Percentiles rank a stretch among this genome's conserved stretches.
Evolutionary conservation across 345 rosid genomes (phyloP).

Genomic region (Salix udensis): DNA sequence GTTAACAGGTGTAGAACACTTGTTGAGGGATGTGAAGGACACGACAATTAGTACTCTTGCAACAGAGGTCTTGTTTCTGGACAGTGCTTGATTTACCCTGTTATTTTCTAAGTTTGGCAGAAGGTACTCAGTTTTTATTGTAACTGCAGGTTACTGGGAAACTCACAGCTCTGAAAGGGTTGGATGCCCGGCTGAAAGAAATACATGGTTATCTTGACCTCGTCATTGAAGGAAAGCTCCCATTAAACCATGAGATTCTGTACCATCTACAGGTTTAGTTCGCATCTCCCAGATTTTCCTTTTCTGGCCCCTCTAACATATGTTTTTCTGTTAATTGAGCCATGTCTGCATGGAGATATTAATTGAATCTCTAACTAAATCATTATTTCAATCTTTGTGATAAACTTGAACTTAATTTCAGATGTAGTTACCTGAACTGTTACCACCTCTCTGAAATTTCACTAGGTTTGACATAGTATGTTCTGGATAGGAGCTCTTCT

Average conservation of each 20-base stretch:
- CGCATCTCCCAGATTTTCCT: not conserved
- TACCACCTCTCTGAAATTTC: not conserved
- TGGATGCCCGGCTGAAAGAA: slow-evolving; percentile 79
- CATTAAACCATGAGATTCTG: slow-evolving; percentile 75
- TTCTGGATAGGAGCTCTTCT: not conserved
- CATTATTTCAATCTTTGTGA: not conserved
- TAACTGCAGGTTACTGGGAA: slow-evolving; percentile 60
- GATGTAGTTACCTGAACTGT: not conserved
- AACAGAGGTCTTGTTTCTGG: slow-evolving; percentile 54
- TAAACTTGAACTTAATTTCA: not conserved
- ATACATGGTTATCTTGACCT: slow-evolving; percentile 70
- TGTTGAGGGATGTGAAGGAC: slow-evolving; percentile 89
- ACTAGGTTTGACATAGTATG: not conserved
- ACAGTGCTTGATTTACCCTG: not conserved
- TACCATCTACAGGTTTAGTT: slow-evolving; percentile 74
- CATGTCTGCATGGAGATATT: not conserved
- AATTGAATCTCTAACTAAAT: not conserved
- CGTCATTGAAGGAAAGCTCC: slow-evolving; percentile 68
- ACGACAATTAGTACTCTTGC: slow-evolving; percentile 86
- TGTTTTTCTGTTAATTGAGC: not conserved
- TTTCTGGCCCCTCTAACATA: not conserved
- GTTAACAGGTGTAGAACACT: slow-evolving; percentile 70
- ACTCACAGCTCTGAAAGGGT: slow-evolving; percentile 72
- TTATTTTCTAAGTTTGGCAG: not conserved
- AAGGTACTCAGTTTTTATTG: not conserved